Evolutionary conservation across 2,329 filamentous ascomycete species (phyloP), one percentile per base, ranked within the genome.

Genomic region (Celoporthe dispersa): DNA sequence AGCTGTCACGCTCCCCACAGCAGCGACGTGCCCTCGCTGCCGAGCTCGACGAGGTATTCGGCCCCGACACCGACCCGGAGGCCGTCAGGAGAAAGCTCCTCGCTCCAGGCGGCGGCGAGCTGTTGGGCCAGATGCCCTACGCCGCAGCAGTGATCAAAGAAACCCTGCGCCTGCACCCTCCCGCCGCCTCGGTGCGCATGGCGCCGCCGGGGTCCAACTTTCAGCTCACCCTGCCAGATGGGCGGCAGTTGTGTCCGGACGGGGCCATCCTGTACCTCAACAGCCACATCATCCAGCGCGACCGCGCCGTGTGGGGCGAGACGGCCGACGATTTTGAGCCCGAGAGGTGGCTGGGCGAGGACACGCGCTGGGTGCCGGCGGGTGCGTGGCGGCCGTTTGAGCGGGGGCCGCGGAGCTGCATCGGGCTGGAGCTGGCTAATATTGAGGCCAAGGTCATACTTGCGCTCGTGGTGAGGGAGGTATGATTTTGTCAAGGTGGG

Each of bases 301-400:
- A 81, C 68, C 68, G 67, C 19, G 71, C n/a, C 1, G 76, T 79
- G n/a, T 82, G 75, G 71, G 81, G 81, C 9, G 76, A 76, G 1
- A 78, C 75, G 16, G 79, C 73, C 12, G 73, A 79, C 48, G 76
- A 77, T 67, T 84, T 80, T 65, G 74, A 78, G 7, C 82, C 82
- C 0, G 82, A 84, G 74, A 75, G 82, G 5, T 84, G 81, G 81
- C 73, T 80, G 3, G 74, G 76, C 2, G 76, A 48, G 22, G 22
- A 78, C n/a, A 33, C 67, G 25, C 65, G 33, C 71, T 69, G 66
- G 51, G 74, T 75, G 25, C 76, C 77, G 51, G 71, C 76, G 9
- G 80, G 81, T 55, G 85, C 86, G 1, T 89, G 83, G 82, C 78
- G 86, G 31, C 81, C 85, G 0, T 88, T 88, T 73, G 84, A 86